A percentile compares a stretch with the other conserved stretches of the same genome.
Evolutionary conservation across 2,329 filamentous ascomycete genomes (phyloP).

Genomic region (Pyrenochaeta sp.): DNA sequence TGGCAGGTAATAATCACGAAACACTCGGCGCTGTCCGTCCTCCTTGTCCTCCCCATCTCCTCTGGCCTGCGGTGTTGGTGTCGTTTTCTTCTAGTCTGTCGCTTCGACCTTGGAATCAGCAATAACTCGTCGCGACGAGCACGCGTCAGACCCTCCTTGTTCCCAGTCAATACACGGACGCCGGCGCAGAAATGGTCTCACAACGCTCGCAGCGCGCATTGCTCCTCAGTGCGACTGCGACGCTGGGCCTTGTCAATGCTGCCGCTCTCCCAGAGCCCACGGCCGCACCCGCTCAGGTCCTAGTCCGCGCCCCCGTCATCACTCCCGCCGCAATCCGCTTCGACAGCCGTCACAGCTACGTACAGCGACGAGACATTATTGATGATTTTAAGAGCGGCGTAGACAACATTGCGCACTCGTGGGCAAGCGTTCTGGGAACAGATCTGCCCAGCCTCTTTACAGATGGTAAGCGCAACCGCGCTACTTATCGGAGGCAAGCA

Average conservation of each 20-base stretch:
- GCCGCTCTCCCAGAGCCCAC: slow-evolving; percentile 45
- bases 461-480: slow-evolving; percentile 34
- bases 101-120: slow-evolving; percentile 6
- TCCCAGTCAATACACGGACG: background rate
- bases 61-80: background rate
- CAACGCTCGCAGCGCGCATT: slow-evolving; percentile 28
- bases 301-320: slow-evolving; percentile 40
- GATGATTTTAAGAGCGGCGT: slow-evolving; percentile 44
- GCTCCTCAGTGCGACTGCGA: slow-evolving; percentile 30
- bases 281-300: slow-evolving; percentile 37
- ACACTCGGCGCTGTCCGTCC: background rate
- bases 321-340: slow-evolving; percentile 48
- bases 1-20: background rate
- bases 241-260: slow-evolving; percentile 32
- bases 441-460: slow-evolving; percentile 50
- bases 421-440: slow-evolving; percentile 45
- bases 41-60: background rate
- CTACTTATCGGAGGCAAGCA: slow-evolving; percentile 1
- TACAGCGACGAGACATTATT: slow-evolving; percentile 43
- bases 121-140: background rate
- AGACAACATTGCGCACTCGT: slow-evolving; percentile 37
- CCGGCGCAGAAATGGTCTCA: slow-evolving; percentile 19
- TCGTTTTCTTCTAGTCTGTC: slow-evolving; percentile 18
- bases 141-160: slow-evolving; percentile 1
- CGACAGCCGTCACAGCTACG: slow-evolving; percentile 41